These are phyloP conservation scores for Phlebiopsis gigantea DNA, from an alignment of 768 basidiomycete genomes.

Conservation along the genomic window DNA sequence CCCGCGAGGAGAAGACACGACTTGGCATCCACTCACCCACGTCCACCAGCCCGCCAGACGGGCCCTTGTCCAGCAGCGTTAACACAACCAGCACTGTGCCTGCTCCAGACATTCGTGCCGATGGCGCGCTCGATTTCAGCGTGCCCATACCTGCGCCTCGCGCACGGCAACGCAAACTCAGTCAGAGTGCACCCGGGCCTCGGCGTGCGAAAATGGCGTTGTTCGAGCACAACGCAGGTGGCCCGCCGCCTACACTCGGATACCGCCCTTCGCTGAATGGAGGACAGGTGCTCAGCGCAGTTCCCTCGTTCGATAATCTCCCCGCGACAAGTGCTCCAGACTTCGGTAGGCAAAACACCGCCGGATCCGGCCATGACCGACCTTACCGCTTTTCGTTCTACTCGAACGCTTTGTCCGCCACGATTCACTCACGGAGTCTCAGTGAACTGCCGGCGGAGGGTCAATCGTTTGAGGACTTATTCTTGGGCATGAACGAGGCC, in stretches of 20 bases:
- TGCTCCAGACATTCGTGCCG: neutral
- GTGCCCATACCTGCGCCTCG: slow-evolving; percentile 25
- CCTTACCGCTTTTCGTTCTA: slow-evolving; percentile 99
- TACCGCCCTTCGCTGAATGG: slow-evolving; percentile 24
- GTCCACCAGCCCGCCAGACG: slow-evolving; percentile 12
- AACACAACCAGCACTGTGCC: slow-evolving; percentile 7
- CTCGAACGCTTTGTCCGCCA: slow-evolving; percentile 85
- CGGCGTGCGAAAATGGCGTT: slow-evolving; percentile 83
- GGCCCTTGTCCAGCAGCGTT: slow-evolving; percentile 12
- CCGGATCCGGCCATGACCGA: slow-evolving; percentile 54
- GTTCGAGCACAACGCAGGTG: slow-evolving; percentile 57
- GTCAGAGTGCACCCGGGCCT: slow-evolving; percentile 71
- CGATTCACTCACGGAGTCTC: slow-evolving; percentile 91
- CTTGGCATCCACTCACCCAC: slow-evolving; percentile 52
- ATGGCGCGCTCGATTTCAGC: slow-evolving; percentile 15
- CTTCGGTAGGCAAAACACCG: slow-evolving; percentile 6
- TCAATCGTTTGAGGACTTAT: slow-evolving; percentile 89
- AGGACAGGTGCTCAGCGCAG: slow-evolving; percentile 28
- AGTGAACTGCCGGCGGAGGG: slow-evolving; percentile 92
- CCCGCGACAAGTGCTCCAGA: neutral
- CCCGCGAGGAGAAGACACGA: slow-evolving; percentile 57
- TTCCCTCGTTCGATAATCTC: slow-evolving; percentile 40
- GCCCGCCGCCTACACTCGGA: slow-evolving; percentile 41
- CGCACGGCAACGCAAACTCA: slow-evolving; percentile 79
- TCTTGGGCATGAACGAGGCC: slow-evolving; percentile 43